Evolutionary conservation across 192 early-diverging fungal species (phyloP), one percentile per base, ranked within the genome.

Genomic region (Coemansia sp.): DNA sequence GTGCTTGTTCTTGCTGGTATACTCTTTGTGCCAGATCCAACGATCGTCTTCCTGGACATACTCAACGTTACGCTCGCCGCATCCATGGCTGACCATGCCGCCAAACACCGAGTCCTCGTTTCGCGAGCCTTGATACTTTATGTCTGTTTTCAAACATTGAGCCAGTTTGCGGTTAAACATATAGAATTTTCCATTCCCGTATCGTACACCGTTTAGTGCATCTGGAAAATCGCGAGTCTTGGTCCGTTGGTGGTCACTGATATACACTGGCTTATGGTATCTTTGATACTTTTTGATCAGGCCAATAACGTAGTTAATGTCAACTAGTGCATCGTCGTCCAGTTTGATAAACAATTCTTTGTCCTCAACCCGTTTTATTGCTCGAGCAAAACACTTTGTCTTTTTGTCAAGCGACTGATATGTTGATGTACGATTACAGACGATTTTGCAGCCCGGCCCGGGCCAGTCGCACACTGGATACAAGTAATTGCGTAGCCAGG

Each of bases 121-220:
- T 21, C 70, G 43, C 2, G 55, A 47, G 4, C 57, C 67, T 12
- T 66, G 41, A 48, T 79, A 79, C 29, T 58, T 37, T 9, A 73
- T 58, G 4, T 73, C 60, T 2, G 45, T 23, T 37, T 79, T 39
- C 19, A 79, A 37, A 39, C 76, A 79, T 23, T 64, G 60, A 8
- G 65, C 57, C 27, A 79, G 57, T 25, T 61, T 29, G 6, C 22
- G 23, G 67, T 79, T 79, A 53, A 79, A 79, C 76, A 79, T 79
- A 58, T 79, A 79, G 57, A 79, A 79, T 64, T 79, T 79, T 51
- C 76, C 70, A 47, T 73, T 79, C 1, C 70, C 76, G 38, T 79
- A 79, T 22, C 43, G 32, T 1, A 73, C 76, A 7, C 19, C 9
- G 11, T 73, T 35, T 22, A 73, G 23, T 3, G 54, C 37, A 2